Evolutionary conservation across 2,329 filamentous ascomycete genomes (phyloP), one percentile per base, ranked within the genome.

Genomic region (Aspergillus jensenii): DNA sequence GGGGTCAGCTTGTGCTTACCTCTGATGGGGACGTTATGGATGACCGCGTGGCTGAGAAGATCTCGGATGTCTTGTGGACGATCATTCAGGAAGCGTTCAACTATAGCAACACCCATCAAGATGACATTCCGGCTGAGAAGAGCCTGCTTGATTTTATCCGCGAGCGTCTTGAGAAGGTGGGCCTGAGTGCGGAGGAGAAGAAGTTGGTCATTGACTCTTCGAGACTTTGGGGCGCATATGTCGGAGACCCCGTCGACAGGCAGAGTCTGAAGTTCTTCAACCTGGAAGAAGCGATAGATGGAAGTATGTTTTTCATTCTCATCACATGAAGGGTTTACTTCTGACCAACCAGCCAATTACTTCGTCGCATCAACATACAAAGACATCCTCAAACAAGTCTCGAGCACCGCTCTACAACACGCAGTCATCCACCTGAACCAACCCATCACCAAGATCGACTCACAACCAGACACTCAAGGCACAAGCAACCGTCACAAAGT

Each of bases 201-300:
- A 68, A 76, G 27, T 76, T 78, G 0, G 77, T 85, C 35, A 67
- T 86, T 6, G 76, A 84, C 43, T 78, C 84, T 65, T 81, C 81
- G 17, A 81, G 82, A 57, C 81, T 86, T 71, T 89, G 85, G 85
- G 86, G 85, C 39, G 81, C 82, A 0, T 88, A 88, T 68, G 82
- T 88, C 8, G 86, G 86, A 6, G 84, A 83, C 59, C 78, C 82
- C 0, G 76, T 87, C 31, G 80, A 84, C 63, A 78, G 73, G 45
- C 86, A 88, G 68, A 87, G 84, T 65, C 69, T 89, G 60, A 84
- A 81, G 65, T 88, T 84, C 69, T 87, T 87, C 66, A 86, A 83
- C 76, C 74, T 89, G 27, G 86, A 89, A 66, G 85, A 88, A 67
- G 87, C 84, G 57, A 83, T 88, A 49, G 85, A 87, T 64, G 86